Evolutionary conservation across 2,329 filamentous ascomycete genomes (phyloP).

Genomic region (Metarhizium anisopliae): DNA sequence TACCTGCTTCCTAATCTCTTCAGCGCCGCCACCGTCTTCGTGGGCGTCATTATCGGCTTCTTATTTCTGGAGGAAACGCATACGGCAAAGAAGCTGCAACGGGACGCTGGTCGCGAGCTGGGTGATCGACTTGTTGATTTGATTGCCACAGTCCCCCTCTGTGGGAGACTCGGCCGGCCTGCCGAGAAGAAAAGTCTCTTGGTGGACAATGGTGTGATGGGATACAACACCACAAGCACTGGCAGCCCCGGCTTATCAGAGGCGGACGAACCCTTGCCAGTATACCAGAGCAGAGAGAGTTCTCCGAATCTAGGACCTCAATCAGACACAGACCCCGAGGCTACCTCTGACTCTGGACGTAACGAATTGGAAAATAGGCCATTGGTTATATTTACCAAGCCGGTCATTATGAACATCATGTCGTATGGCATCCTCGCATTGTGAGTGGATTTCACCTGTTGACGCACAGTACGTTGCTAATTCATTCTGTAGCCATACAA

Average conservation of each 20-base stretch:
- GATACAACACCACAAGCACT: conserved; percentile 45
- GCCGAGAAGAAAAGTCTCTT: conserved; percentile 56
- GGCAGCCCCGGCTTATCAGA: conserved; percentile 6
- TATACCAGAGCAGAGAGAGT: conserved; percentile 55
- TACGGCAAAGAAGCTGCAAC: conserved; percentile 64
- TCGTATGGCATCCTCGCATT: conserved; percentile 91
- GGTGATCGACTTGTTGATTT: conserved; percentile 59
- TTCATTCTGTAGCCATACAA: conserved; percentile 65
- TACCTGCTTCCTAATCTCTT: conserved; percentile 92
- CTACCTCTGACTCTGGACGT: not conserved
- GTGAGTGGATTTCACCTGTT: conserved; percentile 47
- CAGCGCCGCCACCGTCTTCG: conserved; percentile 67
- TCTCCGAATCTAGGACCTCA: conserved; percentile 37
- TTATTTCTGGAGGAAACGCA: conserved; percentile 95
- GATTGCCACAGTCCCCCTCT: conserved; percentile 22
- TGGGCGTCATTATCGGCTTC: conserved; percentile 69
- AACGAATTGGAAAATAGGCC: conserved; percentile 23
- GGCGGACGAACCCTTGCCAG: conserved; percentile 53
- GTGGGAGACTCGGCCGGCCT: conserved; percentile 28
- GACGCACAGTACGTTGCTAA: not conserved
- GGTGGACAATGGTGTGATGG: conserved; percentile 50
- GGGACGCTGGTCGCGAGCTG: conserved; percentile 67
- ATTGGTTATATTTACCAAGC: conserved; percentile 61
- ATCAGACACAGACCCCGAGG: conserved; percentile 12
- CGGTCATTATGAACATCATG: conserved; percentile 78